Evolutionary conservation across 2,329 filamentous ascomycete species (phyloP).

Genomic region (Ophiostoma ulmi): DNA sequence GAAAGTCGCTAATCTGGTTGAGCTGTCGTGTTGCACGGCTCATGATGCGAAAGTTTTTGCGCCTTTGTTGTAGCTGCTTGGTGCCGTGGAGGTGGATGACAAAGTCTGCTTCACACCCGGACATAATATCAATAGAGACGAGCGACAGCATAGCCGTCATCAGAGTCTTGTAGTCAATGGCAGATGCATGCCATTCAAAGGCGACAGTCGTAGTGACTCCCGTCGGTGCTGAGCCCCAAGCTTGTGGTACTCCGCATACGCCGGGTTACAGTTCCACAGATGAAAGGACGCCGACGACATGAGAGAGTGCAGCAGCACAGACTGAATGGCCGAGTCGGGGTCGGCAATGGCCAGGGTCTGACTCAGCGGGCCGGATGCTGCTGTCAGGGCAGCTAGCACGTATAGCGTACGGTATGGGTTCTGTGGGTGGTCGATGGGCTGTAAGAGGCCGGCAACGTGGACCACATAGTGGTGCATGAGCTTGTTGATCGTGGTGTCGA

Average conservation of each 20-base stretch:
- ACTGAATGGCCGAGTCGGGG: not conserved
- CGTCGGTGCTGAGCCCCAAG: conserved; percentile 15
- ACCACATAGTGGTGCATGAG: conserved; percentile 22
- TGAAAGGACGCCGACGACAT: conserved; percentile 22
- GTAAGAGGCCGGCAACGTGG: conserved; percentile 21
- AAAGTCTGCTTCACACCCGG: conserved; percentile 23
- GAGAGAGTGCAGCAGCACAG: conserved; percentile 18
- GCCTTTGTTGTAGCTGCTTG: conserved; percentile 19
- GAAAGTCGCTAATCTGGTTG: conserved; percentile 22
- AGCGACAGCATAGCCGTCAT: conserved; percentile 24
- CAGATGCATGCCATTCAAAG: not conserved
- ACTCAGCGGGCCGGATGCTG: not conserved
- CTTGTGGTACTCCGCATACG: conserved; percentile 11
- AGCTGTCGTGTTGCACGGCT: conserved; percentile 18
- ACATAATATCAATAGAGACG: conserved; percentile 23
- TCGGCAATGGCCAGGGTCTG: not conserved
- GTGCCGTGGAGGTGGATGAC: conserved; percentile 19
- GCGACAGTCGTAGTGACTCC: conserved; percentile 12
- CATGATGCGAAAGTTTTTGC: not conserved
- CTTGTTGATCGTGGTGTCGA: conserved; percentile 10
- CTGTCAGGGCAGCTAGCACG: conserved; percentile 13
- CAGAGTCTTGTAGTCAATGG: conserved; percentile 17
- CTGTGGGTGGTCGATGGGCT: conserved; percentile 20
- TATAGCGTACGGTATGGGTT: conserved; percentile 22
- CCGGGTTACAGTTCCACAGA: conserved; percentile 19